Percentiles rank a stretch among this genome's conserved stretches.
phyloP scores from a whole-genome alignment of 2,329 filamentous ascomycete genomes.

The Penicillium sp. region DNA sequence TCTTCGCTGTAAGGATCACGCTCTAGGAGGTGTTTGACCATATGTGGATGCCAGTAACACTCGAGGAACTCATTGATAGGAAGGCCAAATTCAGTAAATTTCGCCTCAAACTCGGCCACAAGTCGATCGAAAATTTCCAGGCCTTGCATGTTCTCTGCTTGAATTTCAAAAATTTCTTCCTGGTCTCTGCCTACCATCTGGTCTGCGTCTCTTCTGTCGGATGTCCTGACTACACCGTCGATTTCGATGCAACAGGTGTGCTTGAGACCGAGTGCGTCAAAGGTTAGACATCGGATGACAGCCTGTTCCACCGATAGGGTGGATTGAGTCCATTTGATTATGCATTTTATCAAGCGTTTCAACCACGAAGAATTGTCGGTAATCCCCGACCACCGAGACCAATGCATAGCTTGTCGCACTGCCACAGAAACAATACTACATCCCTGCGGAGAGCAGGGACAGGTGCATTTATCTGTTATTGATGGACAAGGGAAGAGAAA shows the following conservation, averaged over 20 bases:
- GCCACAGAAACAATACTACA: neutral
- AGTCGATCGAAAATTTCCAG: neutral
- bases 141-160: neutral
- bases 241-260: constrained; percentile 6
- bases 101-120: neutral
- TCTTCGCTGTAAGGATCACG: neutral
- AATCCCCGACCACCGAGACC: neutral
- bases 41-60: neutral
- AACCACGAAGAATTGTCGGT: neutral
- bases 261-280: constrained; percentile 2
- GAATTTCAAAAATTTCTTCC: neutral
- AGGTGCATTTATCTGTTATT: neutral
- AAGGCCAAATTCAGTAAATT: neutral
- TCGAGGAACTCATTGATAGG: neutral
- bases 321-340: neutral
- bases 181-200: neutral
- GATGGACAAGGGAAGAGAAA: neutral
- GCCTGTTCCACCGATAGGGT: too few relatives aligned
- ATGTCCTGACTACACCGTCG: neutral
- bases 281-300: neutral
- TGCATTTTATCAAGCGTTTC: neutral
- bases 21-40: neutral
- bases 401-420: neutral
- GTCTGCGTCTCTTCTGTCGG: neutral
- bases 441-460: neutral